Base-by-base conservation (phyloP, 257 asterid genomes). In the Cruciata laevipes region DNA sequence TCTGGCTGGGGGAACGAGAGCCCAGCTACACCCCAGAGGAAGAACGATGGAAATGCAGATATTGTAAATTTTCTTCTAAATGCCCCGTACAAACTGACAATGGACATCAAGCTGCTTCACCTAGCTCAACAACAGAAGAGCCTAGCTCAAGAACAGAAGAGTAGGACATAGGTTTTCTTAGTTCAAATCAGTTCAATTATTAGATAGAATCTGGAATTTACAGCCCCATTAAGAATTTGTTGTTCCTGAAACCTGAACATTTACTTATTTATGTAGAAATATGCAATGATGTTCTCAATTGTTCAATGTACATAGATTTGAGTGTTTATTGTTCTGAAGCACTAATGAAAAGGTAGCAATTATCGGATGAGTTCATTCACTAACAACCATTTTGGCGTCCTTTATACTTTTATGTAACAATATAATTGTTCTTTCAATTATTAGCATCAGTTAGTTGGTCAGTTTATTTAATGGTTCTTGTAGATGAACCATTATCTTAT, bases 41-140 rank as follows among this genome's bases (percentile, higher is more conserved):
- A 14, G 98, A 93, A 73, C 91, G 85, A 18, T 90, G 97, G 97
- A 93, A 93, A 81, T 93, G 98, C 83, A 74, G 69, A 65, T 83
- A 70, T 66, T 93, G 98, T 73, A 78, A 77, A 56, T 93, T 84
- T 56, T 79, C 80, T 58, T 67, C 87, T 14, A 74, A 38, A 21
- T 93, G 98, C 76, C 87, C 87, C 3, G 81, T 77, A 65, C 66
- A 72, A 69, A 49, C 82, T 18, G 67, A 67, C 66, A 65, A 71
- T 44, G 69, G 51, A 61, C 16, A 5, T 27, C 47, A 14, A 11
- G 8, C 25, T 38, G 8, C 25, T 38, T 76, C 85, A 11, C 57
- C 90, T 51, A 74, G 74, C 68, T 30, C 63, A 63, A 31, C 78
- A 35, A 75, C 51, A 65, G 71, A 62, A 37, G 30, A 4, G 3